These are phyloP conservation scores for Pseudocercospora musae DNA, from an alignment of 2,329 filamentous ascomycete species.

Conservation along the genomic window DNA sequence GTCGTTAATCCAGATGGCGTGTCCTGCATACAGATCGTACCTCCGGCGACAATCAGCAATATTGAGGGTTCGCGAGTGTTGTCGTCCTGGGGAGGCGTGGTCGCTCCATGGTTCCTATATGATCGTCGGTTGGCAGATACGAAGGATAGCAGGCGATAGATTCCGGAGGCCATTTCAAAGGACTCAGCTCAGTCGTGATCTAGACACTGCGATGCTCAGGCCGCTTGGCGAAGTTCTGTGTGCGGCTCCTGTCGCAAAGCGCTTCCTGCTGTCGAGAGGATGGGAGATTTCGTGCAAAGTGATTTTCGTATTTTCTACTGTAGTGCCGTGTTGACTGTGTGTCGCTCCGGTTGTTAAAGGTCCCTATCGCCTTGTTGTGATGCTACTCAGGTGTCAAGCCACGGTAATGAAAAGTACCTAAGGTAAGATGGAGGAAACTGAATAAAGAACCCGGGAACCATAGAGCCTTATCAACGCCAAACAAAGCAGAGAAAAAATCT, in stretches of 20 bases:
- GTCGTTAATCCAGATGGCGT: constrained; percentile 78
- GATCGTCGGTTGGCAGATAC: constrained; percentile 22
- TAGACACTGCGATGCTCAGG: not conserved
- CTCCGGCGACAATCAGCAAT: constrained; percentile 84
- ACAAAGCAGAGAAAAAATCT: constrained; percentile 15
- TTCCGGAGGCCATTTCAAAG: constrained; percentile 21
- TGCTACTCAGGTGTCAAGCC: not conserved
- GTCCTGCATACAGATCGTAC: constrained; percentile 86
- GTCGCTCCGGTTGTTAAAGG: not conserved
- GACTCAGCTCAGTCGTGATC: not conserved
- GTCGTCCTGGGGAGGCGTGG: not conserved
- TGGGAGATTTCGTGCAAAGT: not conserved
- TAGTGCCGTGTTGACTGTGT: not conserved
- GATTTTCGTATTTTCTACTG: not conserved
- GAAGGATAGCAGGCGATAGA: constrained; percentile 25
- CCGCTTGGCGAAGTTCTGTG: not conserved
- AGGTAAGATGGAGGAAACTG: not conserved
- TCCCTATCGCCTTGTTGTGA: not conserved
- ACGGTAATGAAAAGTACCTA: not conserved
- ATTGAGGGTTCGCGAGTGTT: constrained; percentile 45
- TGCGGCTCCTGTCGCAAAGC: not conserved
- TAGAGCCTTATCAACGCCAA: constrained; percentile 16
- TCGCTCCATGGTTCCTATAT: constrained; percentile 6
- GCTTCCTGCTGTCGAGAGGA: not conserved
- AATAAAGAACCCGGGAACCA: not conserved